phyloP scores from a whole-genome alignment of 148 eudicot species.

The Chenopodium formosanum region DNA sequence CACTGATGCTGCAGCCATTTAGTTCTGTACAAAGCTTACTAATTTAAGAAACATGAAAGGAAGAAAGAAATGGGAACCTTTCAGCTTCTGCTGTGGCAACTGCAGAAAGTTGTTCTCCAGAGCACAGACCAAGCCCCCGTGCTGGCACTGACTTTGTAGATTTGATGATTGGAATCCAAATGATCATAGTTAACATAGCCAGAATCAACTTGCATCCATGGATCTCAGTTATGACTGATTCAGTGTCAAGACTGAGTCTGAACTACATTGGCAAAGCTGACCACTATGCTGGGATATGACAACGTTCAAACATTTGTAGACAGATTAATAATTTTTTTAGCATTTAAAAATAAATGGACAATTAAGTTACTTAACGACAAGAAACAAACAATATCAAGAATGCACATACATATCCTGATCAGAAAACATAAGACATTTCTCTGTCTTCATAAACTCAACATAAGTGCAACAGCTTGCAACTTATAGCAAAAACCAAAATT shows the following conservation, averaged over 20 bases:
- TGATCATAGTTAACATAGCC: constrained; percentile 27
- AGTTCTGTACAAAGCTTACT: constrained; percentile 28
- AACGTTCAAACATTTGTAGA: not conserved
- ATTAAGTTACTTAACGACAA: not conserved
- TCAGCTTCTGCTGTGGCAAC: constrained; percentile 25
- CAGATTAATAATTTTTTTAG: not conserved
- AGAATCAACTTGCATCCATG: constrained; percentile 19
- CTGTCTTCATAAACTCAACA: not conserved
- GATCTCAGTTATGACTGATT: constrained; percentile 17
- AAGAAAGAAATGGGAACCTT: constrained; percentile 14
- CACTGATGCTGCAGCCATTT: constrained; percentile 38
- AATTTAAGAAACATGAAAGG: constrained; percentile 37
- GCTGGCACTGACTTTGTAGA: constrained; percentile 12
- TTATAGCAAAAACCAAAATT: too few relatives aligned
- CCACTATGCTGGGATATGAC: not conserved
- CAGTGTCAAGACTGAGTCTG: constrained; percentile 6
- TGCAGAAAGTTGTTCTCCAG: constrained; percentile 27
- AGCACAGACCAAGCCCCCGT: constrained; percentile 29
- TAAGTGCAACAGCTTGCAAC: not conserved
- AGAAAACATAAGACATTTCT: too few relatives aligned
- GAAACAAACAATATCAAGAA: constrained; percentile 5
- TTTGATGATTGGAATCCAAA: constrained; percentile 6
- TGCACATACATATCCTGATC: too few relatives aligned
- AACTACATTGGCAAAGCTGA: constrained; percentile 9
- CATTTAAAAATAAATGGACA: not conserved